phyloP scores from a whole-genome alignment of 306 rosid genomes.

The Lathyrus oleraceus region DNA sequence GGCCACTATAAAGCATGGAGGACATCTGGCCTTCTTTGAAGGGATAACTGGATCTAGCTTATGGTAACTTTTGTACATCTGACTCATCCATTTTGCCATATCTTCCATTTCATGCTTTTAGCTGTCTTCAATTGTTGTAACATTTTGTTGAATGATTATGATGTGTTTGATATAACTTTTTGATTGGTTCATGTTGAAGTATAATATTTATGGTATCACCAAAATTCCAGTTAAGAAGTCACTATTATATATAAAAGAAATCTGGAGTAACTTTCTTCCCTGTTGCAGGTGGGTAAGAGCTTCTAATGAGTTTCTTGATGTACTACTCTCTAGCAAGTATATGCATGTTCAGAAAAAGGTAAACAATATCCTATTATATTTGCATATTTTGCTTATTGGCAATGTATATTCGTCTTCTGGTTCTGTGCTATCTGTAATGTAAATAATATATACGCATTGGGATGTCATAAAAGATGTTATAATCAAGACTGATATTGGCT shows the following conservation, averaged over 20 bases:
- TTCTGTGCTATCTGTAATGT: constrained; percentile 5
- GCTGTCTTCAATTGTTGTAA: background rate
- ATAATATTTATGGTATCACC: constrained; percentile 2
- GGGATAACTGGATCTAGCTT: constrained; percentile 78
- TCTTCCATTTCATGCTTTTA: background rate
- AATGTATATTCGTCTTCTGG: constrained; percentile 20
- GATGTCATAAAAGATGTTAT: constrained; percentile 14
- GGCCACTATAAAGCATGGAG: constrained; percentile 78
- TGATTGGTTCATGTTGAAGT: constrained; percentile 24
- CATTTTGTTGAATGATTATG: background rate
- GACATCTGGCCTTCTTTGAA: constrained; percentile 86
- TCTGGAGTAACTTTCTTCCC: constrained; percentile 12
- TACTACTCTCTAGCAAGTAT: constrained; percentile 56
- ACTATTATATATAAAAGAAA: background rate
- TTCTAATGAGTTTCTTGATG: constrained; percentile 63
- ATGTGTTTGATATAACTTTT: constrained; percentile 8
- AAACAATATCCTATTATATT: constrained; percentile 9
- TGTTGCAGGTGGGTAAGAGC: constrained; percentile 92
- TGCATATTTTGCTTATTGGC: constrained; percentile 20
- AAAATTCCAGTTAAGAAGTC: constrained; percentile 7
- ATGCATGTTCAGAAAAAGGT: constrained; percentile 81
- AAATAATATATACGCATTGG: background rate
- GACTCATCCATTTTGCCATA: constrained; percentile 24
- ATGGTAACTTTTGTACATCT: constrained; percentile 53
- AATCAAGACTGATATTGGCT: background rate